Evolutionary conservation across 2,329 filamentous ascomycete genomes (phyloP).

Genomic region (Magnaporthiopsis rhizophila): DNA sequence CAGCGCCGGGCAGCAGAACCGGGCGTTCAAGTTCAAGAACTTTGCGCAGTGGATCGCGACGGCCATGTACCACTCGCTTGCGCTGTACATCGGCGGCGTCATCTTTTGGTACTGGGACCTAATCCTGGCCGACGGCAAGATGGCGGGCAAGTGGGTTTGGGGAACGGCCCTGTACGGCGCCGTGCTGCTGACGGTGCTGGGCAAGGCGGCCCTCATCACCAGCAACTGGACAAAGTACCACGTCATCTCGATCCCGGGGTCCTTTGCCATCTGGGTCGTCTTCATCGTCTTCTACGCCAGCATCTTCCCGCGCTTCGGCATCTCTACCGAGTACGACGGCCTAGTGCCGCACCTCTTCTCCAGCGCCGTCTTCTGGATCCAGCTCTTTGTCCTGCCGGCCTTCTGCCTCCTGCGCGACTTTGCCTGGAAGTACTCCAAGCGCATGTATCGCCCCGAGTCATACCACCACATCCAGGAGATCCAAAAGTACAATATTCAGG

Average conservation of each 20-base stretch:
- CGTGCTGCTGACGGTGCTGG: slow-evolving; percentile 85
- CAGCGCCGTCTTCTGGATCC: slow-evolving; percentile 84
- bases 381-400: slow-evolving; percentile 70
- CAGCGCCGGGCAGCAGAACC: slow-evolving; percentile 81
- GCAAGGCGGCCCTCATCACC: slow-evolving; percentile 89
- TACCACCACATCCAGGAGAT: slow-evolving; percentile 98
- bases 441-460: slow-evolving; percentile 92
- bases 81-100: slow-evolving; percentile 81
- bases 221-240: slow-evolving; percentile 99
- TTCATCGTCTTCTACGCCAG: slow-evolving; percentile 84
- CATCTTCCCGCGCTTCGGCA: slow-evolving; percentile 71
- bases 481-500: slow-evolving; percentile 99
- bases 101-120: slow-evolving; percentile 78
- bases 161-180: slow-evolving; percentile 90
- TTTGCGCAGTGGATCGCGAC: slow-evolving; percentile 91
- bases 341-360: slow-evolving; percentile 74
- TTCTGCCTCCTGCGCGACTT: slow-evolving; percentile 84
- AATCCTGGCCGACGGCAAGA: slow-evolving; percentile 68
- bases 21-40: slow-evolving; percentile 87
- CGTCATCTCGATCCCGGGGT: slow-evolving; percentile 88
- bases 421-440: slow-evolving; percentile 93
- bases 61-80: slow-evolving; percentile 88
- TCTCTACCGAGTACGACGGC: slow-evolving; percentile 79
- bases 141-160: slow-evolving; percentile 96
- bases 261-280: slow-evolving; percentile 81